Evolutionary conservation across 1,284 basidiomycete species (phyloP), one percentile per base, ranked within the genome.

Genomic region (Ganoderma leucocontextum): DNA sequence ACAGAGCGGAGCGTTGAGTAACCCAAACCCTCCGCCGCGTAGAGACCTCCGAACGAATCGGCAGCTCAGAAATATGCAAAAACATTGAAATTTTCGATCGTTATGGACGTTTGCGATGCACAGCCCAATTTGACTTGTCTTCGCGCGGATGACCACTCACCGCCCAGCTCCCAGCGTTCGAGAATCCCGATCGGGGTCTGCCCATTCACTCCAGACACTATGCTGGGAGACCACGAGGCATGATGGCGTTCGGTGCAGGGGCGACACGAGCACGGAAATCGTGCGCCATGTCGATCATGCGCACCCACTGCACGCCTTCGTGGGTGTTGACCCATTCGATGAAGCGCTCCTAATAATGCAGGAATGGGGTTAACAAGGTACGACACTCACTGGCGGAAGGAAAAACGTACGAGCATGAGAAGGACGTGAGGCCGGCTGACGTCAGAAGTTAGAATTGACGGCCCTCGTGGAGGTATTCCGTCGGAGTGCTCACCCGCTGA

Each of bases 301-400:
- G 87, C 12, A 90, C 89, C 89, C 90, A 94, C 67, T 91, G 85
- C 2, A 94, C 87, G 62, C 87, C 86, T 41, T 89, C 86, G 76
- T 93, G 91, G 1, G 85, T 87, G 75, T 93, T 92, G 64, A 94
- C 83, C 90, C 91, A 93, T 72, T 91, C 87, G 72, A 94, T 92
- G 77, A 93, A 92, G 55, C 89, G 85, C 77, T 93, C 91, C 85
- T 89, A 63, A n/a, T 89, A 64, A 13, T 33, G 5, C 39, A 10
- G 39, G 33, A 42, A 22, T 12, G 29, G 4, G 4, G 25, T 38
- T 12, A 35, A 13, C 25, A 33, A 17, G 1, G 1, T 52, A n/a
- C 44, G 19, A 22, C 22, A 29, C 39, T 17, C 22, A 35, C 10
- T 13, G 12, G 1, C n/a, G 6, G 29, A n/a, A 25, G 25, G 22